Conservation (phyloP, 768 basidiomycete species). For the Boletus reticulatus region DNA sequence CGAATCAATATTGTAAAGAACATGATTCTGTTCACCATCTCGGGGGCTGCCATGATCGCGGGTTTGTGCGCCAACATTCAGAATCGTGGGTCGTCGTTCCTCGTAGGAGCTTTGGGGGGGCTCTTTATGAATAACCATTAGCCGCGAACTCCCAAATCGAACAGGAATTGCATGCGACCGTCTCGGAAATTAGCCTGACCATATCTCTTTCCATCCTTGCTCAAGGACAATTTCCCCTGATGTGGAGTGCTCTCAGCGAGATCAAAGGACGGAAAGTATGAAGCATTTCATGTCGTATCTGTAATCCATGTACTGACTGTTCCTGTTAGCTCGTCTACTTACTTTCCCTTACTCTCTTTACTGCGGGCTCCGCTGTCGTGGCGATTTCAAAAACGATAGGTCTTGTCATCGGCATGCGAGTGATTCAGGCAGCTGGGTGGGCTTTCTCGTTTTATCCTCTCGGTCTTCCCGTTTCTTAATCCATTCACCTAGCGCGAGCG, state of each 20-base stretch:
- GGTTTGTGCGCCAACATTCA: conserved; percentile 29
- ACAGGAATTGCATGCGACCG: conserved; percentile 56
- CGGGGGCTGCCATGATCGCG: conserved; percentile 30
- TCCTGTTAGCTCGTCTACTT: conserved; percentile 51
- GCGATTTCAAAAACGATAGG: conserved; percentile 55
- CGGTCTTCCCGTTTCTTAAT: background rate
- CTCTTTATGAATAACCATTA: conserved; percentile 25
- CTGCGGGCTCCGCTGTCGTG: conserved; percentile 55
- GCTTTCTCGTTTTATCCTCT: conserved; percentile 5
- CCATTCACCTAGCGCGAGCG: conserved; percentile 46
- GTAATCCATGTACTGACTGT: background rate
- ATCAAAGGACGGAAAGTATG: conserved; percentile 70
- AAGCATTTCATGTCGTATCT: background rate
- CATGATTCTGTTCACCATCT: conserved; percentile 21
- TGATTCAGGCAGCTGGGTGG: conserved; percentile 63
- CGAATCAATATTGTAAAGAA: conserved; percentile 9
- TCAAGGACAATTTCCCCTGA: conserved; percentile 51
- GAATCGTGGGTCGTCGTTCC: conserved; percentile 22
- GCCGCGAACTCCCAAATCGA: conserved; percentile 70
- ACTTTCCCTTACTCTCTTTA: conserved; percentile 49
- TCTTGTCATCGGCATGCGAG: conserved; percentile 64
- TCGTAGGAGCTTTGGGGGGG: too few relatives aligned
- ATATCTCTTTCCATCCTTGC: conserved; percentile 70
- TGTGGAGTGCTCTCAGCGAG: conserved; percentile 40
- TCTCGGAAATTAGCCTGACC: conserved; percentile 62